Conservation (phyloP, 345 rosid species). For the Physaria fendleri region DNA sequence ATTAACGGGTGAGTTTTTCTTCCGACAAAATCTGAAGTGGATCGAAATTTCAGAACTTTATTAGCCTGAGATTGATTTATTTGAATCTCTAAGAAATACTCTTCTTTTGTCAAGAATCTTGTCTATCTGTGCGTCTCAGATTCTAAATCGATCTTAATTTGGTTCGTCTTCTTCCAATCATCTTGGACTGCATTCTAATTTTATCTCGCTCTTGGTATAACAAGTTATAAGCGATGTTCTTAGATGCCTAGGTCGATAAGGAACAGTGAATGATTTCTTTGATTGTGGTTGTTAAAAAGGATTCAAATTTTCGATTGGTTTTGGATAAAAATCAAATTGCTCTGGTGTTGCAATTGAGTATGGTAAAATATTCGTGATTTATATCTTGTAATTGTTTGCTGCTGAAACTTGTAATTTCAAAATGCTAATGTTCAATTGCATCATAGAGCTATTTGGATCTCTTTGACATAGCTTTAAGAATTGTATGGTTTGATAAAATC, state of each 20-base stretch:
- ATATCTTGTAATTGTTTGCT: neutral
- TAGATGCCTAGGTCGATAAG: neutral
- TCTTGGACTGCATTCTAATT: conserved; percentile 2
- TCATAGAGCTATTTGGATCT: neutral
- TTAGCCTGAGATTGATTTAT: neutral
- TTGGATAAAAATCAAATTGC: neutral
- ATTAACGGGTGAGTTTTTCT: conserved; percentile 15
- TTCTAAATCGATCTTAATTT: neutral
- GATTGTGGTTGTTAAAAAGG: neutral
- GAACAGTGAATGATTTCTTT: neutral
- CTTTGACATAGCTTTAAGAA: neutral
- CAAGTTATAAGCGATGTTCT: no score
- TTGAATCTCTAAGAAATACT: neutral
- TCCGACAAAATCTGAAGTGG: conserved; percentile 12
- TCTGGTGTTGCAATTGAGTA: neutral
- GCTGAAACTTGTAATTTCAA: neutral
- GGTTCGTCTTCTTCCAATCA: neutral
- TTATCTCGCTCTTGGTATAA: no score
- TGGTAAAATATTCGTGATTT: no score
- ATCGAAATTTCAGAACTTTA: neutral
- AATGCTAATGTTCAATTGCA: neutral
- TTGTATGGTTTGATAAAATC: neutral
- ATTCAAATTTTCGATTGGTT: neutral
- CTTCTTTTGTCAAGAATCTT: neutral
- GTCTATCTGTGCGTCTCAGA: neutral